Evolutionary conservation across 2,329 filamentous ascomycete species (phyloP), one percentile per base, ranked within the genome.

Genomic region (Fusarium sp.): DNA sequence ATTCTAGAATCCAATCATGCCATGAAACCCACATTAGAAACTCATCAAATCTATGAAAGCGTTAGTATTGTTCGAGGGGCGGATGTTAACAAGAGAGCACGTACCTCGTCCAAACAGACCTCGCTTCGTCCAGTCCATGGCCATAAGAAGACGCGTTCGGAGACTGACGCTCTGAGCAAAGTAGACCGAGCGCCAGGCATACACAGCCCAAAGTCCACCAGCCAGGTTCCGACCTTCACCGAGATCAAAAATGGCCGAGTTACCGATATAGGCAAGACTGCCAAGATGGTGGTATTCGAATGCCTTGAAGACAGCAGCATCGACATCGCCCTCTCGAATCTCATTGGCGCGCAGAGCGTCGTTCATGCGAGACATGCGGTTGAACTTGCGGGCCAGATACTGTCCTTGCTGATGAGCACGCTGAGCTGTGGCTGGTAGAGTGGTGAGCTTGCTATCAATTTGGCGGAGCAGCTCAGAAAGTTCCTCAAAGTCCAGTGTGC

Each of bases 71-170:
- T 23, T 48, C 64, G 14, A 63, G 23, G 27, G 23, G 25, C 27
- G 30, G 30, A 27, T 20, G 56, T 8, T 6, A 50, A 1, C 48
- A 41, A 48, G 39, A 9, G 14, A 63, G 54, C 67, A 87, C 92
- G 86, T 85, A 98, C 96, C 97, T 92, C 97, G 90, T 76, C 97
- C 97, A 86, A 99, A 99, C 25, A 99, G 84, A 14, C 95, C 94
- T 81, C 97, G 89, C 90, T 98, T 99, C n/a, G 91, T 92, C 97
- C 97, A 99, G 83, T 99, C 97, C 97, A 99, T 98, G 20, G 95
- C 95, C 83, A 99, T 87, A 80, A 99, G 84, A 74, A 95, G 90
- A 72, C 96, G 90, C 30, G 97, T 99, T 76, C 97, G 88, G 69
- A 98, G 89, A 83, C 95, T 98, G 57, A 99, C 97, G 80, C 95